Percentiles rank a stretch among this genome's conserved stretches.
Conservation (phyloP, 768 basidiomycete genomes). For the Neoboletus brunneissimus region DNA sequence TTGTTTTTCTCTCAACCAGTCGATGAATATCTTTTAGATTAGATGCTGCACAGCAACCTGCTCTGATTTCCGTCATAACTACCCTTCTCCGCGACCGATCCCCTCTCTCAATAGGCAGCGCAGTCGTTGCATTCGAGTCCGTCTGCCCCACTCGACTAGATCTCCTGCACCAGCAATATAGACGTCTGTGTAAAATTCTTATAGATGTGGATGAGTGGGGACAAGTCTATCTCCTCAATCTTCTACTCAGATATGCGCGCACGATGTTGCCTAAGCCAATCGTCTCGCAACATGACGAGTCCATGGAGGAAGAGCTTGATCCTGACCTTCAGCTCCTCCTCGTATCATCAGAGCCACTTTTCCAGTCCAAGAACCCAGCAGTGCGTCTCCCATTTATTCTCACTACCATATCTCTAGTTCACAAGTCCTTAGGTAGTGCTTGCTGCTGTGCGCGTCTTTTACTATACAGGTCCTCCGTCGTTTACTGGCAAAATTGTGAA, state of each 20-base stretch:
- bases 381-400: conserved; percentile 41
- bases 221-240: conserved; percentile 73
- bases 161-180: conserved; percentile 84
- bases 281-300: conserved; percentile 29
- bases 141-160: conserved; percentile 88
- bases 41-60: conserved; percentile 67
- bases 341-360: conserved; percentile 67
- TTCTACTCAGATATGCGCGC: conserved; percentile 80
- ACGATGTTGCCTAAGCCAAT: conserved; percentile 74
- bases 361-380: conserved; percentile 85
- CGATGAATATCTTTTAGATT: conserved; percentile 47
- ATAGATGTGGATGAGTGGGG: conserved; percentile 98
- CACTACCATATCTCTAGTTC: neutral
- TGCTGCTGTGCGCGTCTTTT: conserved; percentile 69
- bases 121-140: conserved; percentile 79
- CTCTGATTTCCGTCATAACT: conserved; percentile 66
- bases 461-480: conserved; percentile 64
- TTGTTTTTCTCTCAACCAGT: neutral
- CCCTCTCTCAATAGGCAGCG: conserved; percentile 83
- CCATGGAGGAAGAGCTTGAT: conserved; percentile 64
- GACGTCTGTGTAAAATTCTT: conserved; percentile 78
- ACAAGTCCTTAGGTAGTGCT: conserved; percentile 63
- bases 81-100: conserved; percentile 70
- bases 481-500: conserved; percentile 55
- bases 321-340: conserved; percentile 75